These are phyloP conservation scores for Diaporthe amygdali DNA, from an alignment of 2,329 filamentous ascomycete species.

Conservation along the genomic window DNA sequence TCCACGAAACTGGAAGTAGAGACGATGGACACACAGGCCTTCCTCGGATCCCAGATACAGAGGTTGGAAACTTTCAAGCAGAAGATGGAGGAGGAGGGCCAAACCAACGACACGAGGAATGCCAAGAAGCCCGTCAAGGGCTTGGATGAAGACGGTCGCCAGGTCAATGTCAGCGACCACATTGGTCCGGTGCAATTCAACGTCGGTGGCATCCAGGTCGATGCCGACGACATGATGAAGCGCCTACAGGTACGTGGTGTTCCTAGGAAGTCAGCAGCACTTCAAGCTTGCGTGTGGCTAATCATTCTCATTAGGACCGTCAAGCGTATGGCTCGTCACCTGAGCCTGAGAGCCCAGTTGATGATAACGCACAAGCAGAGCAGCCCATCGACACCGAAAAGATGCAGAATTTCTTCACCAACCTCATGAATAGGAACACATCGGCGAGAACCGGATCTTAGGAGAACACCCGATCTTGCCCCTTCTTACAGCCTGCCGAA, in stretches of 20 bases:
- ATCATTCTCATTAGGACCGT: conserved; percentile 55
- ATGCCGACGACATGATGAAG: conserved; percentile 92
- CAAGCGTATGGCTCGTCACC: conserved; percentile 57
- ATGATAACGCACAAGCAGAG: conserved; percentile 34
- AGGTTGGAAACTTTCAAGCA: conserved; percentile 71
- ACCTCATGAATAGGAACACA: conserved; percentile 61
- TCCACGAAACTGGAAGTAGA: conserved; percentile 62
- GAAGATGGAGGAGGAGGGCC: conserved; percentile 57
- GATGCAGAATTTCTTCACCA: conserved; percentile 64
- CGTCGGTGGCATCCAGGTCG: conserved; percentile 95
- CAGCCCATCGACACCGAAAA: conserved; percentile 60
- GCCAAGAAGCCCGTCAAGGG: conserved; percentile 46
- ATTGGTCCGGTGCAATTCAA: conserved; percentile 97
- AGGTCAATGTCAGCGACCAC: conserved; percentile 70
- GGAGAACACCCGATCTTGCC: neutral
- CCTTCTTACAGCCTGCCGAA: neutral
- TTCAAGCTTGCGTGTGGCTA: neutral
- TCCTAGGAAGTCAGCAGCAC: neutral
- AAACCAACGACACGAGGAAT: conserved; percentile 51
- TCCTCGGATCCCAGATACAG: conserved; percentile 76
- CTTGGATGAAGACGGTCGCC: conserved; percentile 38
- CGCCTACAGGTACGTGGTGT: conserved; percentile 75
- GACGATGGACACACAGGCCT: conserved; percentile 77
- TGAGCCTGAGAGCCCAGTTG: conserved; percentile 45
- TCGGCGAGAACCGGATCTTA: conserved; percentile 27